phyloP scores from a whole-genome alignment of 2,329 filamentous ascomycete genomes.

The Metarhizium anisopliae region DNA sequence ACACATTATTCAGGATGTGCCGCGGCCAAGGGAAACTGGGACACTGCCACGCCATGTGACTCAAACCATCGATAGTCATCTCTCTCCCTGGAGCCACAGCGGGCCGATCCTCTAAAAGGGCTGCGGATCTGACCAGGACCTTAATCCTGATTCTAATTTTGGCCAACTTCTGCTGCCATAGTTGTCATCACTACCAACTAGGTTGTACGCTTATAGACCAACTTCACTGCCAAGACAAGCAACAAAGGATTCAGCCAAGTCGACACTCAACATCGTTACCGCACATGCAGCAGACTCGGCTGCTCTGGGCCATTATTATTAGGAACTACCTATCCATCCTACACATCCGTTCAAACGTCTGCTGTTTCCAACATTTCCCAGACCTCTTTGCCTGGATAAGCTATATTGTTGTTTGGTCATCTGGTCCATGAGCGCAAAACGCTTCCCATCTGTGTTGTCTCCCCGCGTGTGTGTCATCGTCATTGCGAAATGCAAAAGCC shows the following conservation, averaged over 20 bases:
- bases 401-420: neutral
- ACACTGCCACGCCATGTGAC: no score
- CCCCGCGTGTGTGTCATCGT: neutral
- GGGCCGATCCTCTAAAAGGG: neutral
- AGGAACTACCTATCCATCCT: slow-evolving; percentile 9
- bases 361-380: slow-evolving; percentile 5
- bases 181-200: no score
- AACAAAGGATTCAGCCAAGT: neutral
- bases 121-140: neutral
- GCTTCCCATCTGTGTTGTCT: neutral
- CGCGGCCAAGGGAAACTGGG: no score
- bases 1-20: no score
- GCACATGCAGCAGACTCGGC: neutral
- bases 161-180: no score
- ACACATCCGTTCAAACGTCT: neutral
- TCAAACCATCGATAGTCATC: neutral
- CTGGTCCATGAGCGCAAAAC: neutral
- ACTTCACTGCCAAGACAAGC: neutral
- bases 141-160: neutral
- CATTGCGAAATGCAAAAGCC: slow-evolving; percentile 1
- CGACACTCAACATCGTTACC: neutral
- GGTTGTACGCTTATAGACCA: no score
- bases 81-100: neutral
- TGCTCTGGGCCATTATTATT: slow-evolving; percentile 10
- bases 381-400: neutral